Conservation (phyloP, 768 basidiomycete genomes). For the Lanmaoa rubissima region DNA sequence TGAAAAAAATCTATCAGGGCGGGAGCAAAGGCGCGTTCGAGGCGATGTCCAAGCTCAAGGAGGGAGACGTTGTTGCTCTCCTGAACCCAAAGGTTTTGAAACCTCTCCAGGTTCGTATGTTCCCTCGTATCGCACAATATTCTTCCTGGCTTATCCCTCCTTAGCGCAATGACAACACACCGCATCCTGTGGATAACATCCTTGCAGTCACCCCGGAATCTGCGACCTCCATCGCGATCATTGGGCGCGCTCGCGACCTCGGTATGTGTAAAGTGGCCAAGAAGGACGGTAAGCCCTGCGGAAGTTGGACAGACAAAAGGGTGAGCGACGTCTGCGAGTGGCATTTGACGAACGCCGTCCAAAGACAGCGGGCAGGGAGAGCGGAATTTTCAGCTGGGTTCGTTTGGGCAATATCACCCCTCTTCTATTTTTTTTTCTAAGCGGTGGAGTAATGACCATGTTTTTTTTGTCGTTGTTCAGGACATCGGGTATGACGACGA, state of each 20-base stretch:
- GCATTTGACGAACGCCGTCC: conserved; percentile 81
- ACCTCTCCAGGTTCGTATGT: conserved; percentile 68
- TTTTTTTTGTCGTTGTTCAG: conserved; percentile 35
- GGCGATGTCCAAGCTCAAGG: conserved; percentile 75
- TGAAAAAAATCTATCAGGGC: conserved; percentile 73
- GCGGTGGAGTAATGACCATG: background rate
- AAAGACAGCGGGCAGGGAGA: conserved; percentile 67
- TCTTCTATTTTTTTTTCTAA: background rate
- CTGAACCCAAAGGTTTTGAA: conserved; percentile 86
- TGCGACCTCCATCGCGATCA: conserved; percentile 72
- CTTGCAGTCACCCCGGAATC: conserved; percentile 87
- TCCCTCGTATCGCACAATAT: background rate
- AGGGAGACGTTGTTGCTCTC: conserved; percentile 88
- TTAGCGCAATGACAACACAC: conserved; percentile 43
- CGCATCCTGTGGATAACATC: conserved; percentile 78
- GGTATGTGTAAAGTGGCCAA: conserved; percentile 79
- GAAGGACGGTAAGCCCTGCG: conserved; percentile 78
- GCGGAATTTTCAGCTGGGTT: conserved; percentile 88
- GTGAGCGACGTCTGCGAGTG: conserved; percentile 87
- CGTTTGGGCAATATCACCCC: conserved; percentile 20
- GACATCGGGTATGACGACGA: conserved; percentile 66
- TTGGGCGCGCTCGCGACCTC: conserved; percentile 85
- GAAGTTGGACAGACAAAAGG: conserved; percentile 89
- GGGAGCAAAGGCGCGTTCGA: conserved; percentile 95
- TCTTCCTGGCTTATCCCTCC: background rate